Base-by-base conservation (phyloP, 345 rosid species). In the Gossypium bickii region DNA sequence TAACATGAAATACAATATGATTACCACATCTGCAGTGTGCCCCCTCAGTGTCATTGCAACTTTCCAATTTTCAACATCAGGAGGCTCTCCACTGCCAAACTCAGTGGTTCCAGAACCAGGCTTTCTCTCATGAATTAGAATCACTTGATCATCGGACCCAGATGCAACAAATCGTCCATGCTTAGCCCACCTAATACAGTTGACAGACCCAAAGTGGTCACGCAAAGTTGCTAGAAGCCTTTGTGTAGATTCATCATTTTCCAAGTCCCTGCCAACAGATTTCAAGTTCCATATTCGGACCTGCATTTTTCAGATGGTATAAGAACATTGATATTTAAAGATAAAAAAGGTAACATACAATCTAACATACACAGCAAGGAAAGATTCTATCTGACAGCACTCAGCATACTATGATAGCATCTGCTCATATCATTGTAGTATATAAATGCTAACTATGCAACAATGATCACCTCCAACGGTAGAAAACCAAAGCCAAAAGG, bases 21-120 rank as follows among this genome's bases (percentile, higher is more conserved):
- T 89, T 96, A 93, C 99, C 99, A 96, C 99, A 83, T 96, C 98
- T 7, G 99, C 99, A 71, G 95, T 93, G 85, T 93, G 98, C 76
- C 98, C 99, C 80, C 93, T 90, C 79, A 93, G 85, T 61, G 99
- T 96, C 97, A 96, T 86, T 53, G 85, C 92, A 82, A 88, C 97
- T 84, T 96, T 96, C 99, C 99, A 96, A 84, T 96, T 96, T 84
- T 95, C 99, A 66, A 93, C 90, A 84, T 93, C 98, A 0, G 99
- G 98, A 18, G 98, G 91, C 78, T 95, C 98, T 77, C 99, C 97
- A 53, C 97, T 96, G 57, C 99, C 99, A 79, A 96, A 96, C 79
- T 93, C 98, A 63, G 97, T 93, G 62, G 93, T 90, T 72, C 98
- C 99, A 38, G 98, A 88, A 82, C 97, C 98, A 83, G 97, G 97